Base-by-base conservation (phyloP, 495 filamentous ascomycete species). In the Xylaria longipes region DNA sequence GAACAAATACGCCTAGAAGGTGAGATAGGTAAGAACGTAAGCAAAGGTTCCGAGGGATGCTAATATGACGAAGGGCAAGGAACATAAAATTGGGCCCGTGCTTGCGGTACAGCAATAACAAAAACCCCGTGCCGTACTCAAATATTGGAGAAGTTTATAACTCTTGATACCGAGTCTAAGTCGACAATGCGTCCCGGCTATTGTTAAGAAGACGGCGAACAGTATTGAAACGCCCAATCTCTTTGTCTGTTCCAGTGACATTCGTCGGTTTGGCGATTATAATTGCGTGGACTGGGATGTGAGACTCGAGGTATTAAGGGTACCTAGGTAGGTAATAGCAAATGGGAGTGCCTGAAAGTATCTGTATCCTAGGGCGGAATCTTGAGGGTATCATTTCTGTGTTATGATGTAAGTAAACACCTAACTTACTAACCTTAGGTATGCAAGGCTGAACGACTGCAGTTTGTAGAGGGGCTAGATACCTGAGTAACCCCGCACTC, bases 381-480 rank as follows among this genome's bases (percentile, higher is more conserved):
- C 22, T 27, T 25, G 48, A 27, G 9, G 48, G 48, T 25, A 27
- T 52, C 2, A 25, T 50, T 2, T 50, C 6, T n/a, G n/a, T n/a
- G n/a, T n/a, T n/a, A n/a, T n/a, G n/a, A 15, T 45, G 46, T 50
- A 22, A 7, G 46, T 25, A 8, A 25, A 25, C n/a, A 50, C 46
- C n/a, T 22, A 22, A 22, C n/a, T n/a, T 50, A 50, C 3, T 8
- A 39, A 39, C 11, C 1, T 39, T 8, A 31, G 11, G 52, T 31
- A 57, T 3, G 33, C 33, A 60, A 37, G 57, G 33, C 33, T 37
- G 29, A 60, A 60, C 1, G 0, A 35, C 7, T n/a, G 57, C 29
- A 17, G 29, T 31, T 33, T 35, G 54, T 17, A 58, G 57, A 60
- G 57, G 57, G 57, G 57, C 4, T 37, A 39, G 57, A 60, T 35